These are phyloP conservation scores for Nephelium lappaceum DNA, from an alignment of 345 rosid species.

Conservation along the genomic window DNA sequence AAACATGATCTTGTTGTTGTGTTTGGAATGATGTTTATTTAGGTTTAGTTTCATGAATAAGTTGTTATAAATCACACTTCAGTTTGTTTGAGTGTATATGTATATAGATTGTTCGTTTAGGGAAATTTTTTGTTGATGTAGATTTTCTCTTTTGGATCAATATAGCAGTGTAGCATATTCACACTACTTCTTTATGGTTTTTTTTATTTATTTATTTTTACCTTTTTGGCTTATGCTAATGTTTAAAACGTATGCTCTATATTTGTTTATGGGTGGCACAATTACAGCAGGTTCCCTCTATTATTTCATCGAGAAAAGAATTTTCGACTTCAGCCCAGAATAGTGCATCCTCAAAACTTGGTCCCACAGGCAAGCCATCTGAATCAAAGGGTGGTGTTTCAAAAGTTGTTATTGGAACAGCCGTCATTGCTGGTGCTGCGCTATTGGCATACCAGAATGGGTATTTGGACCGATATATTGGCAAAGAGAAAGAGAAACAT, in stretches of 20 bases:
- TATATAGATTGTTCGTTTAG: background rate
- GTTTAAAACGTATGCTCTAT: no score
- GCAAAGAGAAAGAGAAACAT: slow-evolving; percentile 35
- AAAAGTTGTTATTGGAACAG: slow-evolving; percentile 51
- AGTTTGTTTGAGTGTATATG: background rate
- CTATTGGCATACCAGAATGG: slow-evolving; percentile 61
- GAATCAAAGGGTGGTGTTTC: slow-evolving; percentile 44
- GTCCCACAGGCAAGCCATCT: slow-evolving; percentile 46
- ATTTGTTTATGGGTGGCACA: slow-evolving; percentile 17
- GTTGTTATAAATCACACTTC: background rate
- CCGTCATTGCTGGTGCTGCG: slow-evolving; percentile 48
- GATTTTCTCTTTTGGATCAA: background rate
- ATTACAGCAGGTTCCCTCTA: slow-evolving; percentile 39
- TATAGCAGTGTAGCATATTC: no score
- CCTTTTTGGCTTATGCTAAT: no score
- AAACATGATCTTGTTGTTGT: background rate
- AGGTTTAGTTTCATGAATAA: background rate
- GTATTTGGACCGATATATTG: slow-evolving; percentile 54
- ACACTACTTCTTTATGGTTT: no score
- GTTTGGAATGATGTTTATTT: background rate
- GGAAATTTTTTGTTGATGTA: background rate
- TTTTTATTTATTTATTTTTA: no score
- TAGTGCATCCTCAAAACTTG: slow-evolving; percentile 48
- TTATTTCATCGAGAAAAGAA: slow-evolving; percentile 51
- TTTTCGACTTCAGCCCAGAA: slow-evolving; percentile 50